Base-by-base conservation (phyloP, 306 rosid genomes). In the Canavalia gladiata region DNA sequence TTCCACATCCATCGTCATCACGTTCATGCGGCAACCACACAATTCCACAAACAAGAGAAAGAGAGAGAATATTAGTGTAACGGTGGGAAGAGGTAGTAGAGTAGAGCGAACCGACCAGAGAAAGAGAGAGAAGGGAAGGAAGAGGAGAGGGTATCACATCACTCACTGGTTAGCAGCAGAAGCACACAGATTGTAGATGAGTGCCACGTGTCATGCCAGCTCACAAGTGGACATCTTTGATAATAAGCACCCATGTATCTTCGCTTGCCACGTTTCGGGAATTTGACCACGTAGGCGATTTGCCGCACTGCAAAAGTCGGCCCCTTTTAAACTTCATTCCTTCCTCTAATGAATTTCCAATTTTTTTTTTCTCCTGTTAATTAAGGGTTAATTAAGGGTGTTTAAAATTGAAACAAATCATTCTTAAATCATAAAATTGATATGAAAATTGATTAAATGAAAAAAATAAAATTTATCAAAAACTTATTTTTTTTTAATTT, bases 181-280 rank as follows among this genome's bases (percentile, higher is more conserved):
- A 71, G 83, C 34, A 59, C 33, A 75, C 29, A 68, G 87, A 25
- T 5, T 2, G 86, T 64, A 46, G 52, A 60, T 0, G 83, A 30
- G 0, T 81, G 98, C 84, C 97, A 89, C 88, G 88, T 94, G 97
- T 90, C 88, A 33, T 11, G 77, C 86, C 89, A 84, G 18, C 76
- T 88, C 89, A 88, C 74, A 46, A 55, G 47, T n/a, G 75, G 87
- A 87, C 90, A 83, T 74, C 76, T 72, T 56, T 43, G 80, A 79
- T 41, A 59, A 68, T 52, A 67, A 83, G 37, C 75, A 62, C 39
- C 90, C 81, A 59, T 86, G 82, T 90, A 88, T 94, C 83, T 80
- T 39, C 3, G 79, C 6, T 39, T 43, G 94, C 91, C 97, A 89
- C 95, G 95, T 92, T 64, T 82, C 79, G 28, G 0, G 2, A 35